phyloP scores from a whole-genome alignment of 2,329 filamentous ascomycete genomes.

The Hyphodiscus sp. region DNA sequence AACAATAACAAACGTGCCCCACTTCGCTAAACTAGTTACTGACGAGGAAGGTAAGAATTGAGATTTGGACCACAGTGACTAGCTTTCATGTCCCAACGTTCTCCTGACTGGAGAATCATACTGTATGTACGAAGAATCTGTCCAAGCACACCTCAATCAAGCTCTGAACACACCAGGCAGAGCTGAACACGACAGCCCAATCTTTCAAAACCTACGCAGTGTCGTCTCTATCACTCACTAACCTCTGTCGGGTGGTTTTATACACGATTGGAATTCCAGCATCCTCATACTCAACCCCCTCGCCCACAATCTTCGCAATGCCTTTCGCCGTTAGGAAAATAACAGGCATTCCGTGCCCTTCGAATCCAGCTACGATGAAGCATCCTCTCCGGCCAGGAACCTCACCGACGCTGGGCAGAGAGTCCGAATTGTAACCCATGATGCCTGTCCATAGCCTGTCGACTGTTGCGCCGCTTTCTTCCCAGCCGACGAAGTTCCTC shows the following conservation, averaged over 20 bases:
- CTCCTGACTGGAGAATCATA: no score
- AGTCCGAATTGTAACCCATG: slow-evolving; percentile 37
- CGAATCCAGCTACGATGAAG: slow-evolving; percentile 42
- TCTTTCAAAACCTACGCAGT: not conserved
- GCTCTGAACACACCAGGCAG: no score
- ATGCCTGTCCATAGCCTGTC: slow-evolving; percentile 28
- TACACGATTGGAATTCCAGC: slow-evolving; percentile 34
- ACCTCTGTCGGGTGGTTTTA: slow-evolving; percentile 15
- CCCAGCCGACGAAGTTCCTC: slow-evolving; percentile 41
- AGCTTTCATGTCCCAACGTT: no score
- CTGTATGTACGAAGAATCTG: no score
- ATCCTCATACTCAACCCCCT: slow-evolving; percentile 28
- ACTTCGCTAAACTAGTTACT: no score
- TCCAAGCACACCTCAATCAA: no score
- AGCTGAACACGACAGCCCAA: no score
- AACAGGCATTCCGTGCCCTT: slow-evolving; percentile 44
- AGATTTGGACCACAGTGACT: no score
- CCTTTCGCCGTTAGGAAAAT: slow-evolving; percentile 37
- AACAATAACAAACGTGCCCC: no score
- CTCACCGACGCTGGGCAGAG: slow-evolving; percentile 36
- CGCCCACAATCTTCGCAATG: slow-evolving; percentile 35
- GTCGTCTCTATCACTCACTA: not conserved
- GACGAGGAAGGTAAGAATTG: no score
- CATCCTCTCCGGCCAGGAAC: slow-evolving; percentile 35
- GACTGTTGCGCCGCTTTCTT: slow-evolving; percentile 32